Evolutionary conservation across 352 stramenopile species (phyloP).

Genomic region (Pythium vanterpoolii): DNA sequence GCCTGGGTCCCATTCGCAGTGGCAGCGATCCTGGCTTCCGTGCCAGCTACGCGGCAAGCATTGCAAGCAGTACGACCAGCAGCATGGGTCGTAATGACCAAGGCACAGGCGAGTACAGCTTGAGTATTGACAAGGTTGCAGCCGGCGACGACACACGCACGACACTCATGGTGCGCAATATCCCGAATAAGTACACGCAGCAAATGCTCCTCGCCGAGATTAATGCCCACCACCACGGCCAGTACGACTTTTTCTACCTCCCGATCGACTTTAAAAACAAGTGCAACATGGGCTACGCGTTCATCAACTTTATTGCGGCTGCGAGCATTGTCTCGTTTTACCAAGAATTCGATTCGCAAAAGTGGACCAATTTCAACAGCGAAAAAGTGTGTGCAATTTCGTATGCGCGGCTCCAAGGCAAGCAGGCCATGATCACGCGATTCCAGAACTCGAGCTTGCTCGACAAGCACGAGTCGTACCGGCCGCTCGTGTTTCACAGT

Average conservation of each 20-base stretch:
- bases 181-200: conserved; percentile 99
- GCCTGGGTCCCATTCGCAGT: conserved; percentile 17
- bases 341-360: conserved; percentile 80
- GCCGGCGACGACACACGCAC: conserved; percentile 93
- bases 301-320: conserved; percentile 98
- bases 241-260: conserved; percentile 99
- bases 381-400: conserved; percentile 99
- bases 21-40: conserved; percentile 26
- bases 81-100: conserved; percentile 55
- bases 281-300: conserved; percentile 99
- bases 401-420: conserved; percentile 97
- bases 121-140: conserved; percentile 70
- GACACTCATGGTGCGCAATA: conserved; percentile 99
- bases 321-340: conserved; percentile 75
- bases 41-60: conserved; percentile 28
- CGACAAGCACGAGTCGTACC: conserved; percentile 92
- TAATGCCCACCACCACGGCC: conserved; percentile 89
- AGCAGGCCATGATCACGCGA: conserved; percentile 96
- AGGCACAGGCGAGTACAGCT: conserved; percentile 67
- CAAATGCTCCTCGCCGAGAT: conserved; percentile 98
- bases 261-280: conserved; percentile 99
- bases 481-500: conserved; percentile 90
- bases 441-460: conserved; percentile 98
- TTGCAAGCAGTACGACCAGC: conserved; percentile 27
- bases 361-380: conserved; percentile 99